Base-by-base conservation (phyloP, 768 basidiomycete genomes). In the Cubamyces lactineus region DNA sequence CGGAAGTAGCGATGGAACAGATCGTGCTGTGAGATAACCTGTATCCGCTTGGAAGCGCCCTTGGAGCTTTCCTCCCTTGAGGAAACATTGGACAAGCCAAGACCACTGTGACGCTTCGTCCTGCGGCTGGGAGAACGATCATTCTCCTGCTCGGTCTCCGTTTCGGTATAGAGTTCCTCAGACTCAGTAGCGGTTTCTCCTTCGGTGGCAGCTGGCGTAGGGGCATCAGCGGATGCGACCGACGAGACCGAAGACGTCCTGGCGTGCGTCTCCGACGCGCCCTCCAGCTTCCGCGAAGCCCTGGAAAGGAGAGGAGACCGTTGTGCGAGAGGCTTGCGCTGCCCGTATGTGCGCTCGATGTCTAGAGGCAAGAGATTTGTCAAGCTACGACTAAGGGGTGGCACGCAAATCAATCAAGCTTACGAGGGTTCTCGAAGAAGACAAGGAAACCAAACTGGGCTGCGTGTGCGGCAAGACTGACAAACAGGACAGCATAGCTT, bases 381-480 rank as follows among this genome's bases (percentile, higher is more conserved):
- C n/a, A n/a, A n/a, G n/a, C n/a, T n/a, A n/a, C n/a, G n/a, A n/a
- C n/a, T n/a, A n/a, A n/a, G n/a, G n/a, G n/a, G n/a, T n/a, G n/a
- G n/a, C n/a, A n/a, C 49, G 55, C 11, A 34, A 30, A 3, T 1
- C n/a, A 6, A 17, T 16, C 0, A 26, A 21, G 30, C 93, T 72
- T 70, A 96, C 95, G 97, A 64, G 97, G 96, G 70, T 96, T 98
- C 78, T 98, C 97, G 69, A 99, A 98, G 74, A 88, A 88, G 16
- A 95, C 82, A 54, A 99, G 79, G 83, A 99, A 99, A 1, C 89
- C 94, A 73, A 99, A 99, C 69, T 99, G 97, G 17, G 92, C 91
- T 0, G 95, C 92, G 69, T 99, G 97, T 0, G 92, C 96, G 2
- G 87, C 88, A n/a, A 99, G 84, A 67, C 92, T 95, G 63, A 88